Conservation (phyloP, 305 asterid species). For the Withania somnifera region DNA sequence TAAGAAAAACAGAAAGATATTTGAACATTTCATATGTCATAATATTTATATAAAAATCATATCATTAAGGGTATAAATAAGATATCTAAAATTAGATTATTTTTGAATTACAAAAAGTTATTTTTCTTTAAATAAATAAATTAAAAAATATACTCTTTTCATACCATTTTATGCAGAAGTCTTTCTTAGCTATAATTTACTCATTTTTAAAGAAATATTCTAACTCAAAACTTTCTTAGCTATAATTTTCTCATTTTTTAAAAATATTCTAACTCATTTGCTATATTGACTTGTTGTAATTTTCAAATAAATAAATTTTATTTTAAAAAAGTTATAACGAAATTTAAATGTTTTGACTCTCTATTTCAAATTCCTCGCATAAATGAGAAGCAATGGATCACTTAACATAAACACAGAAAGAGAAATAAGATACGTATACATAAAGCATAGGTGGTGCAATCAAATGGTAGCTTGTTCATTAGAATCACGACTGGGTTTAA, state of each 20-base stretch:
- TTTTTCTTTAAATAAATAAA: neutral
- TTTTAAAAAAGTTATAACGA: no score
- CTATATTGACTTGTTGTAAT: no score
- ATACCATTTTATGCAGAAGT: neutral
- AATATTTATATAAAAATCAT: neutral
- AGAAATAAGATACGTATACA: neutral
- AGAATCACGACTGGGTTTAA: no score
- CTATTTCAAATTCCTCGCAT: no score
- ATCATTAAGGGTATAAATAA: neutral
- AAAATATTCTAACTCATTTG: no score
- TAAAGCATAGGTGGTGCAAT: neutral
- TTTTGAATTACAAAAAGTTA: neutral
- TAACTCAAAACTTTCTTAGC: no score
- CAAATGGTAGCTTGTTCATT: neutral
- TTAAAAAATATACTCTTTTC: neutral
- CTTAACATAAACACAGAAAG: neutral
- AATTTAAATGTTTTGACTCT: no score
- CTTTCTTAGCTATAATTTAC: no score
- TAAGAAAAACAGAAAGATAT: neutral
- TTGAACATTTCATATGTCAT: neutral
- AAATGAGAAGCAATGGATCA: neutral
- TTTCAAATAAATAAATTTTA: no score
- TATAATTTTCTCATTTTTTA: no score
- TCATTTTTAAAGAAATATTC: no score
- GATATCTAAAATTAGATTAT: neutral